These are phyloP conservation scores for Mycena haematopus DNA, from an alignment of 768 basidiomycete genomes.

Conservation along the genomic window DNA sequence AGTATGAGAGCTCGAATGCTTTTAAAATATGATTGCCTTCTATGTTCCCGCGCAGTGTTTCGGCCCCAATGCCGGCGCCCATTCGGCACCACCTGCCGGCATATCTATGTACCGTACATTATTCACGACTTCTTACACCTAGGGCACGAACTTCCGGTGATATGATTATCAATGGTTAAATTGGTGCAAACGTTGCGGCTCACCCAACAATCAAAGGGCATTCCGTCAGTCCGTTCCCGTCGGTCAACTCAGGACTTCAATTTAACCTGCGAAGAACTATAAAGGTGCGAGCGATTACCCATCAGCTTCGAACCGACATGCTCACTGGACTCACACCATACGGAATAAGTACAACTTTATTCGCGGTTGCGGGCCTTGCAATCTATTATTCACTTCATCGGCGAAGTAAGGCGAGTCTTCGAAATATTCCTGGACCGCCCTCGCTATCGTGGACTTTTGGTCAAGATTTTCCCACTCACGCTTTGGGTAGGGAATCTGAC, in stretches of 20 bases:
- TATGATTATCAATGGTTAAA: neutral
- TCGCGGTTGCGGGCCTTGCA: slow-evolving; percentile 1
- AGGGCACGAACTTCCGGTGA: neutral
- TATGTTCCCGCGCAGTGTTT: too few species aligned
- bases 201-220: neutral
- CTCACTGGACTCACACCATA: slow-evolving; percentile 4
- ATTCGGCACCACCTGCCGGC: too few species aligned
- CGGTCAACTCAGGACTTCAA: too few species aligned
- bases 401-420: slow-evolving; percentile 12
- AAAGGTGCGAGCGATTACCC: neutral
- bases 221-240: slow-evolving; percentile 1
- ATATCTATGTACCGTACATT: too few species aligned
- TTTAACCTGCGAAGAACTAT: slow-evolving; percentile 8
- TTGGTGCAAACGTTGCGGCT: neutral
- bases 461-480: slow-evolving; percentile 1
- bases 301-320: neutral
- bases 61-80: too few species aligned
- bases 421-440: slow-evolving; percentile 8
- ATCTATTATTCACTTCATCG: slow-evolving; percentile 6
- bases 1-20: too few species aligned
- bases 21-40: too few species aligned
- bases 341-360: neutral
- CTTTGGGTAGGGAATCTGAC: neutral
- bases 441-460: slow-evolving; percentile 17
- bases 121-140: too few species aligned